Evolutionary conservation across 2,329 filamentous ascomycete species (phyloP).

Genomic region (Fusarium nanum): DNA sequence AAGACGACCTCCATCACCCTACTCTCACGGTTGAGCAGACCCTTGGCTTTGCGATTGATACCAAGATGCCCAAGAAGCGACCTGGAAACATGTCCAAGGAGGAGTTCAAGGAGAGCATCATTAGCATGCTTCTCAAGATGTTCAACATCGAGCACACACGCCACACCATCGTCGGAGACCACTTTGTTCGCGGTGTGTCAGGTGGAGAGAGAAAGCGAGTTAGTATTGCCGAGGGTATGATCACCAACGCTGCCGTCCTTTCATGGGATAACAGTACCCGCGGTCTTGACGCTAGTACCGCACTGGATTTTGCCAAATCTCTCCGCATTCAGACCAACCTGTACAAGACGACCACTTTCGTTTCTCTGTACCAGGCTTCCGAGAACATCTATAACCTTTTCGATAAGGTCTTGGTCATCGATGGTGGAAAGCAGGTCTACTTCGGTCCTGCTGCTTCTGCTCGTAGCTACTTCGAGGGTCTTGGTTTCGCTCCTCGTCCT

Average conservation of each 20-base stretch:
- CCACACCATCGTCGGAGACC: conserved; percentile 86
- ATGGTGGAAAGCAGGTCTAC: conserved; percentile 79
- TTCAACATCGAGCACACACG: conserved; percentile 93
- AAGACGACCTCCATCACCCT: conserved; percentile 86
- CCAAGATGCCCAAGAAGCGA: conserved; percentile 84
- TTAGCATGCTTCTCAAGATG: conserved; percentile 83
- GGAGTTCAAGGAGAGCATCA: conserved; percentile 81
- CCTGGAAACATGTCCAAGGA: conserved; percentile 77
- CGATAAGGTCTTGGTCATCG: conserved; percentile 87
- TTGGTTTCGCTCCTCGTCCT: conserved; percentile 80
- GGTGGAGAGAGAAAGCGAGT: conserved; percentile 79
- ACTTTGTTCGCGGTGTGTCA: conserved; percentile 80
- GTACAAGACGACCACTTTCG: conserved; percentile 85
- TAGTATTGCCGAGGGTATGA: conserved; percentile 84
- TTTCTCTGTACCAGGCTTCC: conserved; percentile 86
- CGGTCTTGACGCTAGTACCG: conserved; percentile 75
- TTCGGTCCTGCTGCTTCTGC: conserved; percentile 77
- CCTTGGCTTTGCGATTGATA: conserved; percentile 84
- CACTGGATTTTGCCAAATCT: conserved; percentile 74
- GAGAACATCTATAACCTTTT: conserved; percentile 84
- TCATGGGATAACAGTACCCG: conserved; percentile 82
- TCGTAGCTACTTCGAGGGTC: conserved; percentile 77
- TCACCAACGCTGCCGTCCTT: conserved; percentile 76
- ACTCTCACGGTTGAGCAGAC: conserved; percentile 91
- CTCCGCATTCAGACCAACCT: conserved; percentile 85